phyloP scores from a whole-genome alignment of 2,329 filamentous ascomycete species.

The Nemania bipapillata region DNA sequence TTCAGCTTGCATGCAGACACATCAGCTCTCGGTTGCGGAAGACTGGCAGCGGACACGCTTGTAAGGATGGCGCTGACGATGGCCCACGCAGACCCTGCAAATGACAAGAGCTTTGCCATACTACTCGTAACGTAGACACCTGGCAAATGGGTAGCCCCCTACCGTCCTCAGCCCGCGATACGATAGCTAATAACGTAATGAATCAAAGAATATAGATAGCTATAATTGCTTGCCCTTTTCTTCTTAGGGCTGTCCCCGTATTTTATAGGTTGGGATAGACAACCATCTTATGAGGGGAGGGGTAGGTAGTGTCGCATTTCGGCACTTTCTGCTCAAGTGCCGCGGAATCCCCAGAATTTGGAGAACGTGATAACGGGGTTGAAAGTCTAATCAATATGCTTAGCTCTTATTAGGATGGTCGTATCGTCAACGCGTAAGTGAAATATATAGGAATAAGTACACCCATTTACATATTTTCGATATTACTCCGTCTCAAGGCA shows the following conservation, averaged over 20 bases:
- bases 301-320: not conserved
- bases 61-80: not conserved
- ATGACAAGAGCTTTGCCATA: not conserved
- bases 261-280: not conserved
- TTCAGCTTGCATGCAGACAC: constrained; percentile 45
- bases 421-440: no score
- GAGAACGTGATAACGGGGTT: no score
- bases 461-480: no score
- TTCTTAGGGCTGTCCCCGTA: not conserved
- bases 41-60: not conserved
- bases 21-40: constrained; percentile 23
- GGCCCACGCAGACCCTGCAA: constrained; percentile 3
- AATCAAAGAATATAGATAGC: not conserved
- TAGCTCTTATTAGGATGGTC: no score
- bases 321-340: not conserved
- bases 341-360: no score
- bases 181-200: not conserved
- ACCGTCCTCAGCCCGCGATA: not conserved
- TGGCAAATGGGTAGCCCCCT: not conserved
- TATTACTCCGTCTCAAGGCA: no score
- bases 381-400: no score
- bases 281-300: not conserved
- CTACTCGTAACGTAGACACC: not conserved
- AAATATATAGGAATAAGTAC: no score
- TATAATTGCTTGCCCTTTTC: not conserved